Base-by-base conservation (phyloP, 2,329 filamentous ascomycete genomes). In the Phialophora verrucosa region DNA sequence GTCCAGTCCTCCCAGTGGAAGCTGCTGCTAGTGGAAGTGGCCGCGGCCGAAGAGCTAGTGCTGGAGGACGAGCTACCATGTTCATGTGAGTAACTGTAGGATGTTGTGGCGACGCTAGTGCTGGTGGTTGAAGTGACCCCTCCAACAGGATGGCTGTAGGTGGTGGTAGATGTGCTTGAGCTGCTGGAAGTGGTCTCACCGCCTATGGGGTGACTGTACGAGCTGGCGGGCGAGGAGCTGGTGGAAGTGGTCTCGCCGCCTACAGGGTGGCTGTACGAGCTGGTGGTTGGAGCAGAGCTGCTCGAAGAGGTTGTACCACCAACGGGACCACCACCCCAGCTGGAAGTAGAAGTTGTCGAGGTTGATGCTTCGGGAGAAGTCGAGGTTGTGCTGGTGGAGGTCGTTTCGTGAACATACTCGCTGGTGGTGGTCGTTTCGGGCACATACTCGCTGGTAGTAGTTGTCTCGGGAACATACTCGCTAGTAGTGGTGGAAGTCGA, bases 271-370 rank as follows among this genome's bases (percentile, higher is more conserved):
- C 27, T 29, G 53, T 32, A 11, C 27, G 29, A 59, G 51, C n/a
- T 27, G 1, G 62, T 59, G 38, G 31, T 62, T 20, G 47, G n/a
- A 51, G 11, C 4, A 35, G 32, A 35, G 11, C 32, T 53, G 50
- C 29, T 55, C n/a, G 42, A 17, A 10, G 59, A 27, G 14, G 59
- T 66, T 14, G 59, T 62, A 44, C 32, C 42, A 11, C 55, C 58
- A 32, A 49, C 20, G 17, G 54, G 14, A 44, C 17, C 38, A 44
- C 5, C 14, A 44, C 38, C 25, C 17, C 47, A 27, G 51, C 62
- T 56, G 32, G 31, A 63, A 38, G 69, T 59, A 12, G 59, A 65
- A 7, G 63, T 61, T 3, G 66, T 38, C 42, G 53, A 32, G 27
- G 35, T 35, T 0, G 61, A 25, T 23, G 44, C 47, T 38, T 50